Evolutionary conservation across 208 protist genomes (phyloP), one percentile per base, ranked within the genome.

Genomic region (Wallacemonas sp.): DNA sequence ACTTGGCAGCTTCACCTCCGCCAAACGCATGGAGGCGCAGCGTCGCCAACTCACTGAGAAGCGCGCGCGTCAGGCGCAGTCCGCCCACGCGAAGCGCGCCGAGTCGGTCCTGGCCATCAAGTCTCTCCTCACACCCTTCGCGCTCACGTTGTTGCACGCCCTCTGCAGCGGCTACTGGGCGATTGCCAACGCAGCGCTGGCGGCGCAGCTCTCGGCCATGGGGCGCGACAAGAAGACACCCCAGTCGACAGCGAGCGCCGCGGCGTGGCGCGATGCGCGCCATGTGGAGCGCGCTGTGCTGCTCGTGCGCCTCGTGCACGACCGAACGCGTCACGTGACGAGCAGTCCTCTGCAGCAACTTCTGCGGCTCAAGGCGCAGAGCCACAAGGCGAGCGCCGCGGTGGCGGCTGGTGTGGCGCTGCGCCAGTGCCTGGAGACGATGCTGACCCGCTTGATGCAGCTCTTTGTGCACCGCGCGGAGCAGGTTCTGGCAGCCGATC

Each of bases 331-430:
- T 46, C 79, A 90, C 71, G 78, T 80, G 65, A 1, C 41, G 6
- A 75, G 68, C 38, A 86, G 70, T 55, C 81, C 89, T 0, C 65
- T 95, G 26, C 78, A 87, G 65, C 74, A 80, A 63, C 67, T 92
- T 26, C 60, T 93, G 29, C 80, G 81, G 2, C 70, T 84, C 24
- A 71, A 72, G 33, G 12, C 65, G 2, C 27, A 44, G 29, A 26
- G 67, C 1, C n/a, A 43, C 2, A 26, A 58, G 14, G 30, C 44
- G 3, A 24, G 29, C 30, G 21, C 52, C 9, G 26, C 52, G 30
- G 38, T 17, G 16, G 52, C 52, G 30, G 52, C 52, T 6, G 52
- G 52, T 39, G n/a, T 58, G 17, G 52, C 26, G 52, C 19, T 58
- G 52, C 52, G 52, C 32, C n/a, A 19, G 30, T 58, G 52, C 32